These are phyloP conservation scores for Hymenoscyphus scutula DNA, from an alignment of 2,329 filamentous ascomycete species.

Conservation along the genomic window DNA sequence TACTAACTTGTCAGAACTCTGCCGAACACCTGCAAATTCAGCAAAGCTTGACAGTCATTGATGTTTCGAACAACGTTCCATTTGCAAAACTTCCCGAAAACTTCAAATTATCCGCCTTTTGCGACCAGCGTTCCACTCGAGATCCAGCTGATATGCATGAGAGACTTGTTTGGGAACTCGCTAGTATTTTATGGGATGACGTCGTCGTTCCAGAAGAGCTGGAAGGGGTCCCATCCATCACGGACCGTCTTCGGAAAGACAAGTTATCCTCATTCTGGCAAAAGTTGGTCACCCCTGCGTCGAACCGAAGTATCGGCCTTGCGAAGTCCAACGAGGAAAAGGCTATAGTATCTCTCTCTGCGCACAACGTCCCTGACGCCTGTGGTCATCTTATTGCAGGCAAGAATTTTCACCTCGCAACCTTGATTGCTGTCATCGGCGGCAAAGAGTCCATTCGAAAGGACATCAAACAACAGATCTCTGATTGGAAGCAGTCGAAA, in stretches of 20 bases:
- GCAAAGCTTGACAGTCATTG: constrained; percentile 53
- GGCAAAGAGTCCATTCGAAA: constrained; percentile 65
- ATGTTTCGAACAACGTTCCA: constrained; percentile 57
- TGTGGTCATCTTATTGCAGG: constrained; percentile 75
- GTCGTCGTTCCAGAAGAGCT: constrained; percentile 46
- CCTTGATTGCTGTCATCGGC: constrained; percentile 79
- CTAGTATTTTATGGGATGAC: constrained; percentile 84
- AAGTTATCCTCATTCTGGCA: constrained; percentile 67
- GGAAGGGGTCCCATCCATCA: constrained; percentile 36
- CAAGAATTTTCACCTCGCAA: constrained; percentile 80
- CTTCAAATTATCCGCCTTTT: constrained; percentile 50
- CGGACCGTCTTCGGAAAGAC: constrained; percentile 51
- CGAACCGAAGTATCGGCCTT: constrained; percentile 53
- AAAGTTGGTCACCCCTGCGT: constrained; percentile 60
- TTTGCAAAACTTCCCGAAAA: constrained; percentile 48
- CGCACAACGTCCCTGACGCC: constrained; percentile 76
- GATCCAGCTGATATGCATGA: constrained; percentile 58
- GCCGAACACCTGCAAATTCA: constrained; percentile 56
- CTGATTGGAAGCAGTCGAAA: constrained; percentile 79
- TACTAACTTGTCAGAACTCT: constrained; percentile 45
- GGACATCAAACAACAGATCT: constrained; percentile 77
- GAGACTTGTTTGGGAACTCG: constrained; percentile 78
- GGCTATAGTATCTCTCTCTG: constrained; percentile 76
- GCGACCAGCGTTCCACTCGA: constrained; percentile 40
- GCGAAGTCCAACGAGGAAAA: constrained; percentile 73